Base-by-base conservation (phyloP, 192 early-diverging fungal species). In the Umbelopsis ramanniana region DNA sequence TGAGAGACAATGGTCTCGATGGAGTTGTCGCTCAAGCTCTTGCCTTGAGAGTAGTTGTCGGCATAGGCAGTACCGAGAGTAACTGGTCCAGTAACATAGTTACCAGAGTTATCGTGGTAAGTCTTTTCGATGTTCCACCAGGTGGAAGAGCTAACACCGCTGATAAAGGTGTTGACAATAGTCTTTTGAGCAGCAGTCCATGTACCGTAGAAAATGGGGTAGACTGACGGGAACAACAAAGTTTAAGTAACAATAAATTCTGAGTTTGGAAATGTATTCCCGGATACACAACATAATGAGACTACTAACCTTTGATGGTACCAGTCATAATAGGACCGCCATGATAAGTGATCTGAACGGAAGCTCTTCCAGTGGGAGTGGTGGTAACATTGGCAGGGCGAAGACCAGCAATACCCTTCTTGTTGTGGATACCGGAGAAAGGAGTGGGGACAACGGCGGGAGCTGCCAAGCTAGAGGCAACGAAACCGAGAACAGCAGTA, bases 61-160 rank as follows among this genome's bases (percentile, higher is more conserved):
- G 33, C 24, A 38, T 57, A 46, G 0, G 52, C 38, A 3, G 19
- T 29, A 4, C 45, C 55, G 15, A 60, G 55, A 23, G 12, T 24
- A 14, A 72, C 71, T 0, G 71, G 71, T 38, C 71, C 71, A 43
- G 35, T 53, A 52, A 70, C 69, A 37, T 23, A 29, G 55, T 60
- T 24, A 24, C 43, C 45, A 23, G 55, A 45, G 38, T 72, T 54
- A 11, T 72, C 53, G 54, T 72, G 55, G 22, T 72, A 72, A 29
- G 71, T 72, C 71, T 72, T 72, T 37, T 72, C 71, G 40, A 72
- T 72, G 54, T 72, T 72, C 52, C 52, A 72, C 53, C 55, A 72
- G 21, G 55, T 57, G 29, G 71, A n/a, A 38, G 43, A 26, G 19
- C 53, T 26, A 24, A 72, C 33, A 24, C 55, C 40, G 14, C 26